Base-by-base conservation (phyloP, 2,329 filamentous ascomycete genomes). In the Metarhizium album region DNA sequence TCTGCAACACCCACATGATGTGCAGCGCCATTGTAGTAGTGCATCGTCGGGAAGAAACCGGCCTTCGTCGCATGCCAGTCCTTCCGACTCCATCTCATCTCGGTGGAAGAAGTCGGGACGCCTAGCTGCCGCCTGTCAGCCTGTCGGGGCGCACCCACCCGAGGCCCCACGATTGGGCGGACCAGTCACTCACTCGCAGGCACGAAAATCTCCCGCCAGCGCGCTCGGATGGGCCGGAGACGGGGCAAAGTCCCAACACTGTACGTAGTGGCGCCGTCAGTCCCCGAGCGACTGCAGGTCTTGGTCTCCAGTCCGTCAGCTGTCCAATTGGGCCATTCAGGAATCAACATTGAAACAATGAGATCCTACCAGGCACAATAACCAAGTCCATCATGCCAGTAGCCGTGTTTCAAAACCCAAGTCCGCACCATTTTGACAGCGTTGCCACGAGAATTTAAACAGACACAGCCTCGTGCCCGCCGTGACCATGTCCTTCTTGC, bases 31-130 rank as follows among this genome's bases (percentile, higher is more conserved):
- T n/a, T n/a, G n/a, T n/a, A n/a, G n/a, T n/a, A n/a, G n/a, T n/a
- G n/a, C 40, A 20, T 14, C 51, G 54, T 60, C 63, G 63, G 64
- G 61, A 64, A 65, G 55, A 64, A 64, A 64, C 62, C 63, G 61
- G 63, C 52, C 48, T 37, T 49, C 46, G 18, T 4, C 37, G 13
- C 31, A 40, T 31, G 31, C 22, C 1, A n/a, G 40, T 18, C 20
- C 18, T 18, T 16, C 9, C 14, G 5, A 5, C 29, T 31, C 29
- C 11, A n/a, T 31, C 29, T 42, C n/a, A 14, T 14, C 40, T 43
- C 20, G 20, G 51, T 49, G 43, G 63, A 55, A 63, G 58, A 65
- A 66, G 61, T 59, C 63, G 63, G 62, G 59, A 63, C 47, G 49
- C 18, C 8, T 47, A 46, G 53, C 54, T 45, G 52, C 46, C 47